Conservation (phyloP, 2,329 filamentous ascomycete genomes). For the Curvularia sp. region DNA sequence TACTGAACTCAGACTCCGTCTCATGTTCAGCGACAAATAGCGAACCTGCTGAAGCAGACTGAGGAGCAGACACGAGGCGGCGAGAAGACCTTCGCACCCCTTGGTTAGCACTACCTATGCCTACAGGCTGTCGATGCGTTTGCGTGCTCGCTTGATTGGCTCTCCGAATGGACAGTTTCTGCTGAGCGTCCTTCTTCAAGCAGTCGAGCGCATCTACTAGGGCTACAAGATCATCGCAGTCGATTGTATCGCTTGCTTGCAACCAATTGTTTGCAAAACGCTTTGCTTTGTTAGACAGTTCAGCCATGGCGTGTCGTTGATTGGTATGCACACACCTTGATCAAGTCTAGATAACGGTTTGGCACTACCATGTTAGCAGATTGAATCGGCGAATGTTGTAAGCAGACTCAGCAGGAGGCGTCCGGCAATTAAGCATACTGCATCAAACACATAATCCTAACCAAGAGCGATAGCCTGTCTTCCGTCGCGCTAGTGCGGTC, state of each 20-base stretch:
- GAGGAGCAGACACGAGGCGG: constrained; percentile 2
- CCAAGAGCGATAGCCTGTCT: background rate
- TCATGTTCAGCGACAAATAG: constrained; percentile 6
- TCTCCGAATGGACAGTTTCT: constrained; percentile 7
- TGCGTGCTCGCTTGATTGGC: constrained; percentile 2
- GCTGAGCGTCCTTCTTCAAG: constrained; percentile 8
- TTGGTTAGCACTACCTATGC: constrained; percentile 1
- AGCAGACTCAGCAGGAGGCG: background rate
- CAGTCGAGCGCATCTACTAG: constrained; percentile 9
- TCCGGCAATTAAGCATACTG: background rate
- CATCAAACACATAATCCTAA: background rate
- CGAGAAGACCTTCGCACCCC: constrained; percentile 9
- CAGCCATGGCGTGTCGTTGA: background rate
- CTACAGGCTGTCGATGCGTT: background rate
- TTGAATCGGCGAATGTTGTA: background rate
- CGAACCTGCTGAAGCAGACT: background rate
- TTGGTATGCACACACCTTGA: constrained; percentile 3
- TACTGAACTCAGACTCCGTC: constrained; percentile 4
- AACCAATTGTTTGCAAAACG: constrained; percentile 8
- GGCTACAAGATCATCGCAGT: constrained; percentile 5
- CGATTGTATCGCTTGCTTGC: constrained; percentile 5
- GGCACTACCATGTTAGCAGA: background rate
- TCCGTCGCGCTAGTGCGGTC: background rate
- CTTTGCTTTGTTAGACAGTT: background rate
- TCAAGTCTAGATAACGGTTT: constrained; percentile 5